These are phyloP conservation scores for Lanmaoa pseudosensibilis DNA, from an alignment of 768 basidiomycete species.

Conservation along the genomic window DNA sequence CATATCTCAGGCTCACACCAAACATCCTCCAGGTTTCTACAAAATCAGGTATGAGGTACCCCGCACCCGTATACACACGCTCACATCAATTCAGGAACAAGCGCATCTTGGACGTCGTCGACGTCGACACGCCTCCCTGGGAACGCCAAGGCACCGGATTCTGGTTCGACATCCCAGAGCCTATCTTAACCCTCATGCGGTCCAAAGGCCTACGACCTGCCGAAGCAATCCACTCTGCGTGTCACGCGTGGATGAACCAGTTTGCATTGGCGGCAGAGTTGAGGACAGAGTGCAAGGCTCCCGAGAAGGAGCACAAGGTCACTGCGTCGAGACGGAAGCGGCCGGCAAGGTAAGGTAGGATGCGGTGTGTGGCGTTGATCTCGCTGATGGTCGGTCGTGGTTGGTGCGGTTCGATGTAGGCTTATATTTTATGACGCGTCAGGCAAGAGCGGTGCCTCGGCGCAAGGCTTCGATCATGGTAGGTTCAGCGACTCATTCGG, in stretches of 20 bases:
- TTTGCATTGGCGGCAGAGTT: constrained; percentile 70
- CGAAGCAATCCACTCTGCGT: constrained; percentile 81
- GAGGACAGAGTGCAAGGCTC: constrained; percentile 79
- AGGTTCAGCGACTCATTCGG: background rate
- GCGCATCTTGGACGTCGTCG: constrained; percentile 71
- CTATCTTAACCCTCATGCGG: constrained; percentile 52
- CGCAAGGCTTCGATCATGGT: constrained; percentile 85
- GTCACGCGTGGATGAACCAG: constrained; percentile 79
- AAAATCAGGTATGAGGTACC: constrained; percentile 58
- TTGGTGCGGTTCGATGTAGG: constrained; percentile 35
- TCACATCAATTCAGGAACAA: constrained; percentile 44
- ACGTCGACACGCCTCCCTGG: constrained; percentile 77
- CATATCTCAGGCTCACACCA: background rate
- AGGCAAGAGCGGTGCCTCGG: constrained; percentile 69
- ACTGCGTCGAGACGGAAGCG: constrained; percentile 57
- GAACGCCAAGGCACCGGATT: constrained; percentile 69
- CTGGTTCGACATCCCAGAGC: constrained; percentile 75
- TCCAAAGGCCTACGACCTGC: constrained; percentile 62
- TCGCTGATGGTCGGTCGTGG: background rate
- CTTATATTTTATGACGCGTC: constrained; percentile 79
- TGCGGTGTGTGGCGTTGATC: too few relatives aligned
- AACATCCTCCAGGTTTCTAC: constrained; percentile 60
- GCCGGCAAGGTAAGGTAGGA: constrained; percentile 44
- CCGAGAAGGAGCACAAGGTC: constrained; percentile 69
- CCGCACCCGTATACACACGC: background rate